Conservation (phyloP, 306 rosid genomes). For the Lagenaria siceraria region DNA sequence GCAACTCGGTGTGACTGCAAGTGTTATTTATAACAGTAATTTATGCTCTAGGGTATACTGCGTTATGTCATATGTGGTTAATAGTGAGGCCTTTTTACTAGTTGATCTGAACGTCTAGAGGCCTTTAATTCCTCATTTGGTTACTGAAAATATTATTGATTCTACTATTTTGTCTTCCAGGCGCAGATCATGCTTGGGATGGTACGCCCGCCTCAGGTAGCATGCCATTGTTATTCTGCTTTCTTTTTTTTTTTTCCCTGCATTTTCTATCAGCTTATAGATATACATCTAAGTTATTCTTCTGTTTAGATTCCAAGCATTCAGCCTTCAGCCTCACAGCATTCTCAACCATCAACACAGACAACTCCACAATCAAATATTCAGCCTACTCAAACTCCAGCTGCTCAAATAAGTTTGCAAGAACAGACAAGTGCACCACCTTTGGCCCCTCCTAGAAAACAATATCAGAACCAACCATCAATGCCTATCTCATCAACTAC, state of each 20-base stretch:
- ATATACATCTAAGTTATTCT: slow-evolving; percentile 1
- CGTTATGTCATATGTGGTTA: neutral
- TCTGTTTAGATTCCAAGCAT: slow-evolving; percentile 54
- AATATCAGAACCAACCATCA: slow-evolving; percentile 51
- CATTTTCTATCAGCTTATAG: neutral
- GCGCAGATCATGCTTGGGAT: slow-evolving; percentile 99
- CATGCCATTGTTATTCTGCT: slow-evolving; percentile 16
- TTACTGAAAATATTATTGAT: neutral
- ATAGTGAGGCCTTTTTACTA: neutral
- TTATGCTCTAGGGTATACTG: neutral
- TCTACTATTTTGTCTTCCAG: slow-evolving; percentile 31
- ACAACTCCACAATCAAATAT: slow-evolving; percentile 34
- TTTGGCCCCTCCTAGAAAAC: slow-evolving; percentile 49
- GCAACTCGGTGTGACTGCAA: neutral
- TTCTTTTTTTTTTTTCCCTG: neutral
- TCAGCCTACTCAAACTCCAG: slow-evolving; percentile 40
- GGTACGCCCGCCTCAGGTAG: slow-evolving; percentile 86
- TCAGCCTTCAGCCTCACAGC: slow-evolving; percentile 49
- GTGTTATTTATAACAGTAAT: neutral
- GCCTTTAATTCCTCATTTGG: neutral
- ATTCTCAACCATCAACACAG: slow-evolving; percentile 43
- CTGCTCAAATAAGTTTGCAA: slow-evolving; percentile 39
- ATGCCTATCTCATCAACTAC: slow-evolving; percentile 44
- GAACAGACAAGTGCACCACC: slow-evolving; percentile 63
- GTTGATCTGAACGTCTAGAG: neutral